phyloP scores from a whole-genome alignment of 768 basidiomycete species.

The Suillus hirtellus region DNA sequence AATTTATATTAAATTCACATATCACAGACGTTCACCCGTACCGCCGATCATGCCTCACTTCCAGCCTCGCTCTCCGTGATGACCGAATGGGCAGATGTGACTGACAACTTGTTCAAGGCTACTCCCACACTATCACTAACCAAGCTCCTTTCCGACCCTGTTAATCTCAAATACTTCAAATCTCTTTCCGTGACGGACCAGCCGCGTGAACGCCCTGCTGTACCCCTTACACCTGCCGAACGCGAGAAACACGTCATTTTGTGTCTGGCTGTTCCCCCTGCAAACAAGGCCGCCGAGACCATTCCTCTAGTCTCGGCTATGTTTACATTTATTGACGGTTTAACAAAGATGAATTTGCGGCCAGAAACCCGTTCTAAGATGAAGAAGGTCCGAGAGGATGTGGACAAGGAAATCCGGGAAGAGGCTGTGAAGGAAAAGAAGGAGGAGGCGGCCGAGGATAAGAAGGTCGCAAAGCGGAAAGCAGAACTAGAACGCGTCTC shows the following conservation, averaged over 20 bases:
- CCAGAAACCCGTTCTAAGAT: slow-evolving; percentile 85
- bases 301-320: slow-evolving; percentile 60
- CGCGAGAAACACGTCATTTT: slow-evolving; percentile 78
- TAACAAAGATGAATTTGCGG: slow-evolving; percentile 60
- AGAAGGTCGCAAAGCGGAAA: slow-evolving; percentile 69
- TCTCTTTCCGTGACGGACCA: slow-evolving; percentile 90
- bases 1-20: slow-evolving; percentile 9
- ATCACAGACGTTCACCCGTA: slow-evolving; percentile 77
- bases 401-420: slow-evolving; percentile 67
- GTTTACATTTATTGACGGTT: slow-evolving; percentile 75
- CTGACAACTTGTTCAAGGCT: slow-evolving; percentile 71
- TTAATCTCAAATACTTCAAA: slow-evolving; percentile 74
- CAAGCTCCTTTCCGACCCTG: slow-evolving; percentile 62
- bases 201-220: slow-evolving; percentile 66
- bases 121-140: slow-evolving; percentile 49
- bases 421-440: slow-evolving; percentile 67
- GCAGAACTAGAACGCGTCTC: slow-evolving; percentile 73
- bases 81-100: slow-evolving; percentile 88
- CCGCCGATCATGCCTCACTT: slow-evolving; percentile 62
- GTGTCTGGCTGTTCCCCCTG: slow-evolving; percentile 55
- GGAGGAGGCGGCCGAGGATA: slow-evolving; percentile 72
- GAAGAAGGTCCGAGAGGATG: slow-evolving; percentile 67
- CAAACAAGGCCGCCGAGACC: slow-evolving; percentile 49
- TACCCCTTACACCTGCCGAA: slow-evolving; percentile 48
- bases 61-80: slow-evolving; percentile 69